These are phyloP conservation scores for Evernia prunastri DNA, from an alignment of 495 filamentous ascomycete species.

Conservation along the genomic window DNA sequence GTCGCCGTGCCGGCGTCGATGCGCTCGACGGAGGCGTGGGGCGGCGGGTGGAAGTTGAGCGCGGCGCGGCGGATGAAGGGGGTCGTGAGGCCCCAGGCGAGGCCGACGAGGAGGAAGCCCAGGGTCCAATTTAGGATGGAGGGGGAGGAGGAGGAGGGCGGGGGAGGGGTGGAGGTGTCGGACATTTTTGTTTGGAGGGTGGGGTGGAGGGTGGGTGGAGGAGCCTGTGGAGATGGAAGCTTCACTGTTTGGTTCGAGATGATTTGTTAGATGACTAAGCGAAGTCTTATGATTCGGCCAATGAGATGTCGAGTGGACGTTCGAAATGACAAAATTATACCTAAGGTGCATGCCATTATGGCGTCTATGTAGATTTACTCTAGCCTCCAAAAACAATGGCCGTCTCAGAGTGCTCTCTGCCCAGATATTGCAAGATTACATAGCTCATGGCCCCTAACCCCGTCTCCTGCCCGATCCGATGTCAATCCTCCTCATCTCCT, in stretches of 20 bases:
- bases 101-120: conserved; percentile 84
- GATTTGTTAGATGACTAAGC: background rate
- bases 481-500: conserved; percentile 78
- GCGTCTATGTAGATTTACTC: background rate
- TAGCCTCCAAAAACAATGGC: background rate
- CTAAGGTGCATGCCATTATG: background rate
- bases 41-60: conserved; percentile 47
- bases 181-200: conserved; percentile 14
- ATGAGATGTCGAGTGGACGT: background rate
- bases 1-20: conserved; percentile 15
- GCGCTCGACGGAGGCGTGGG: conserved; percentile 22
- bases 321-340: background rate
- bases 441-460: conserved; percentile 20
- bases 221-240: background rate
- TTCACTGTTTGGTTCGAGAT: background rate
- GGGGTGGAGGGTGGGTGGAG: background rate
- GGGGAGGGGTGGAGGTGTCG: conserved; percentile 14
- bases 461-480: conserved; percentile 49
- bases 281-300: background rate
- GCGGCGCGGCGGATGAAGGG: conserved; percentile 55
- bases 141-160: conserved; percentile 41
- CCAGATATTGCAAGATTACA: background rate
- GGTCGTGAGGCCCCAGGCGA: conserved; percentile 71
- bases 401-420: background rate
- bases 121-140: conserved; percentile 71